These are phyloP conservation scores for Nakazawaea ishiwadae DNA, from an alignment of 805 yeast species.

Conservation along the genomic window DNA sequence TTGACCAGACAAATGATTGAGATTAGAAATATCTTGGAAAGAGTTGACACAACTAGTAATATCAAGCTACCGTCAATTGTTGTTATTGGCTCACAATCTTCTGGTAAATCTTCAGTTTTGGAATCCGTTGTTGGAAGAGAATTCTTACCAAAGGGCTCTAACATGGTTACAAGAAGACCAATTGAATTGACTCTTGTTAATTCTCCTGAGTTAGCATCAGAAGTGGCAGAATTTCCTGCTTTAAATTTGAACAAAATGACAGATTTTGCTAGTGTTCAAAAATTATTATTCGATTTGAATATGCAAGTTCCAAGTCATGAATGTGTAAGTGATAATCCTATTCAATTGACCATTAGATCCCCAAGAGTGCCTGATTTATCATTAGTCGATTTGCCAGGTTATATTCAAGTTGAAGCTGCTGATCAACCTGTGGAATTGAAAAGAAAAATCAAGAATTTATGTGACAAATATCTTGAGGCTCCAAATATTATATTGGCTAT, in stretches of 20 bases:
- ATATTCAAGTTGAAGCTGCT: conserved; percentile 93
- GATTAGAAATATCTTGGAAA: conserved; percentile 72
- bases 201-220: conserved; percentile 73
- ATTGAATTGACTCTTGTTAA: conserved; percentile 91
- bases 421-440: conserved; percentile 90
- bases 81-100: conserved; percentile 94
- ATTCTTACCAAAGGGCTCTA: conserved; percentile 92
- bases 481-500: conserved; percentile 96
- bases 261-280: conserved; percentile 86
- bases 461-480: conserved; percentile 79
- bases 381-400: conserved; percentile 94
- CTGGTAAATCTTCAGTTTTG: conserved; percentile 94
- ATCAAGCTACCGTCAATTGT: conserved; percentile 90
- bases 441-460: conserved; percentile 68
- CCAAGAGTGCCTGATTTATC: conserved; percentile 91
- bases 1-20: conserved; percentile 96
- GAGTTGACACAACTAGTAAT: conserved; percentile 68
- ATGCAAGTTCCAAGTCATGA: conserved; percentile 86
- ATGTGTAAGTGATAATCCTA: conserved; percentile 90
- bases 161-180: conserved; percentile 98
- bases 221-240: conserved; percentile 91
- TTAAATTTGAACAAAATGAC: conserved; percentile 76
- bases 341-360: conserved; percentile 85
- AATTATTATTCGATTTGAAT: conserved; percentile 80
- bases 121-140: conserved; percentile 98